Evolutionary conservation across 75 land plant species (phyloP).

Genomic region (Cupressus sempervirens): DNA sequence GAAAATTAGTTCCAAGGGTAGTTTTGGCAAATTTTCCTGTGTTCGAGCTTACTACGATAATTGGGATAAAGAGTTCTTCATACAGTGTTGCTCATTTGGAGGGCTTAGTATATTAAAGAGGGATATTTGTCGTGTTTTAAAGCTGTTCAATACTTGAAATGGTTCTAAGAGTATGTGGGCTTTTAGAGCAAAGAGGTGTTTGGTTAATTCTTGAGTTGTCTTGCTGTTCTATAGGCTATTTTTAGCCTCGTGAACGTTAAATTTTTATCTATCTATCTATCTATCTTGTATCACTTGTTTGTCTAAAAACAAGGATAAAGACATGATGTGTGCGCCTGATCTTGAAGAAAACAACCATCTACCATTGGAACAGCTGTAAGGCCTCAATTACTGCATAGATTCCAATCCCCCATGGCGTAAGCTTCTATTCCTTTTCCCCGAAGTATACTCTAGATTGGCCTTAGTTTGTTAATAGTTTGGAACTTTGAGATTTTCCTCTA

Average conservation of each 20-base stretch:
- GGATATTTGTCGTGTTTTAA: not conserved
- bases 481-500: not conserved
- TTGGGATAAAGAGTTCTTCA: not conserved
- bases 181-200: not conserved
- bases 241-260: too few species aligned
- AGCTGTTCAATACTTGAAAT: not conserved
- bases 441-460: not conserved
- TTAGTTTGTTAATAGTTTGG: not conserved
- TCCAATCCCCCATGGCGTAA: slow-evolving; percentile 90
- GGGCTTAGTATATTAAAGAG: not conserved
- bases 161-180: not conserved
- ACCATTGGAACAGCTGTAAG: slow-evolving; percentile 87
- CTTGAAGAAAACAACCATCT: slow-evolving; percentile 55
- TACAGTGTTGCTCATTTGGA: not conserved
- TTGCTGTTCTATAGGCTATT: too few species aligned
- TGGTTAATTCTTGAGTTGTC: not conserved
- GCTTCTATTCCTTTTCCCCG: slow-evolving; percentile 2
- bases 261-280: too few species aligned
- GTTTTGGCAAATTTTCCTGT: not conserved
- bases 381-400: slow-evolving; percentile 88
- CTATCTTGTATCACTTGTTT: too few species aligned
- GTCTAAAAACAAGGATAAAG: too few species aligned
- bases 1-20: too few species aligned
- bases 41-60: not conserved
- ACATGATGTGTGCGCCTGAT: not conserved